Percentiles rank a stretch among this genome's conserved stretches.
phyloP scores from a whole-genome alignment of 164 flowering plant genomes.

The Annona squamosa region DNA sequence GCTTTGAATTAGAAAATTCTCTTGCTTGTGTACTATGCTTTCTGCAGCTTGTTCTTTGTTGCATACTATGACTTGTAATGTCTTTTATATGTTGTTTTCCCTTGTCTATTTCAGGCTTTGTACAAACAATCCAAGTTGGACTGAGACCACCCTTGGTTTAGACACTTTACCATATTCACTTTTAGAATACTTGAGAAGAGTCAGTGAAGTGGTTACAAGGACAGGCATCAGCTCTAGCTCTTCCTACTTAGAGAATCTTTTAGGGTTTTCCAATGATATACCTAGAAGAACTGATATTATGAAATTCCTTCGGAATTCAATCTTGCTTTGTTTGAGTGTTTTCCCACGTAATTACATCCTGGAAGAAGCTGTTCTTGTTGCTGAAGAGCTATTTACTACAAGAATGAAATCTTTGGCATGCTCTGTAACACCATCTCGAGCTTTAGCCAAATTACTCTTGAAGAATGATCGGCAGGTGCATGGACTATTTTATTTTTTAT shows the following conservation, averaged over 20 bases:
- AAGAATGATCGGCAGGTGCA: conserved; percentile 88
- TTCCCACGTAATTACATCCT: conserved; percentile 71
- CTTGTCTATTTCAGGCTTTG: conserved; percentile 41
- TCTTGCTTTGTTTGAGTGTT: conserved; percentile 52
- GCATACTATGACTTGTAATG: background rate
- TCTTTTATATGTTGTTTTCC: background rate
- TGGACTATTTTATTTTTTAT: too few relatives aligned
- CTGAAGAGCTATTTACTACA: conserved; percentile 63
- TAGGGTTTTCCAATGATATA: conserved; percentile 24
- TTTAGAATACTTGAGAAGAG: conserved; percentile 35
- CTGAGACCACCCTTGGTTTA: conserved; percentile 46
- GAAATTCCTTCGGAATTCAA: conserved; percentile 80
- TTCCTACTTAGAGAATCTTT: conserved; percentile 33
- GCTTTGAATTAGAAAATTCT: background rate
- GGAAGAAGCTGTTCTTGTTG: conserved; percentile 78
- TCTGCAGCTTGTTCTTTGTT: background rate
- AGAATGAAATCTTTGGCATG: conserved; percentile 29
- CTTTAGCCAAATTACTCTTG: conserved; percentile 72
- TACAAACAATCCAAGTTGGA: conserved; percentile 75
- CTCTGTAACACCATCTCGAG: conserved; percentile 57
- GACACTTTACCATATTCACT: conserved; percentile 48
- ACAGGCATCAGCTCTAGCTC: conserved; percentile 13
- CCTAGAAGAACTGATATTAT: conserved; percentile 47
- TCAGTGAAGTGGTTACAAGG: conserved; percentile 26
- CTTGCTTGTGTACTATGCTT: background rate